phyloP scores from a whole-genome alignment of 78 protist genomes.

The Bodo saltans region DNA sequence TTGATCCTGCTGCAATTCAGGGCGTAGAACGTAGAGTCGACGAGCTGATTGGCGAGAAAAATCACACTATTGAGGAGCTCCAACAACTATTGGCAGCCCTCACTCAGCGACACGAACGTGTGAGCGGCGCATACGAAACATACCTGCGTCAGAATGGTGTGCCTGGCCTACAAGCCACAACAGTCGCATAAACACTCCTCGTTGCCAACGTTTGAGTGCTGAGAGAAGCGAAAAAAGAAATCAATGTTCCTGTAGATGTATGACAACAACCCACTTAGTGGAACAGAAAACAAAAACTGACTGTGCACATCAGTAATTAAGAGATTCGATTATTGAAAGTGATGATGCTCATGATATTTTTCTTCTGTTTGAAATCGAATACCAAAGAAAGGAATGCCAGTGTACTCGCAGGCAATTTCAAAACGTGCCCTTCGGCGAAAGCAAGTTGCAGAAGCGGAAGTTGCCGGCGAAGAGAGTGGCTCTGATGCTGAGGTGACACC shows the following conservation, averaged over 20 bases:
- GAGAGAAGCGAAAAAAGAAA: no score
- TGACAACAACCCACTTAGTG: no score
- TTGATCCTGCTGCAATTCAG: slow-evolving; percentile 46
- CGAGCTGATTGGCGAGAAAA: slow-evolving; percentile 61
- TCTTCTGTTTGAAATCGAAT: background rate
- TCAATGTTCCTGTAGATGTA: no score
- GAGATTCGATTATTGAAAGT: background rate
- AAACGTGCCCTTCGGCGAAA: background rate
- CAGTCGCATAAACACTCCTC: no score
- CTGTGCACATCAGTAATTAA: no score
- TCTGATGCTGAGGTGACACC: background rate
- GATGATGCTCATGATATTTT: background rate
- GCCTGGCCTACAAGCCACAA: background rate
- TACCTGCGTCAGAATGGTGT: background rate
- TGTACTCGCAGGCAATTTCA: background rate
- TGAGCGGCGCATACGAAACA: background rate
- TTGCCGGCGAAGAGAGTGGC: background rate
- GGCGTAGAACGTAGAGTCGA: slow-evolving; percentile 52
- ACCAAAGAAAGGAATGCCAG: slow-evolving; percentile 7
- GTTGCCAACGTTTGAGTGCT: no score
- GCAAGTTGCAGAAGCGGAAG: background rate
- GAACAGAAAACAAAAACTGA: no score
- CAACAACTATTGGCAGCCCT: slow-evolving; percentile 37
- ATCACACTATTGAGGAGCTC: slow-evolving; percentile 54
- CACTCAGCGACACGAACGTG: slow-evolving; percentile 6